phyloP scores from a whole-genome alignment of 192 early-diverging fungal species.

The Paraglomus brasilianum region DNA sequence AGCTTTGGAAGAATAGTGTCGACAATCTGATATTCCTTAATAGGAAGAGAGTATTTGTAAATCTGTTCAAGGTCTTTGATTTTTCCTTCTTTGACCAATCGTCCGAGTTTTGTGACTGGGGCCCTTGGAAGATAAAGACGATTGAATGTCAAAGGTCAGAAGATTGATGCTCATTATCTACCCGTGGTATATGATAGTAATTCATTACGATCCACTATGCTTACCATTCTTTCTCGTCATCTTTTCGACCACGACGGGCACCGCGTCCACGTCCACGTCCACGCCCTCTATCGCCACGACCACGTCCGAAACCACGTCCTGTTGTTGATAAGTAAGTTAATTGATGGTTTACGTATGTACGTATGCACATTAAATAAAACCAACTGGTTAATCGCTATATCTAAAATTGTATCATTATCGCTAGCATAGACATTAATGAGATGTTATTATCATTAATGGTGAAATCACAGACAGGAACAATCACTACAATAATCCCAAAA shows the following conservation, averaged over 20 bases:
- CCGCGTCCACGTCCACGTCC: constrained; percentile 65
- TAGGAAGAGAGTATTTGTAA: constrained; percentile 96
- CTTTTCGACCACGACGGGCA: constrained; percentile 74
- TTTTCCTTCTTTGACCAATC: constrained; percentile 97
- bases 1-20: constrained; percentile 93
- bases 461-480: neutral
- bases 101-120: constrained; percentile 98
- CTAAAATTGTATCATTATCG: constrained; percentile 37
- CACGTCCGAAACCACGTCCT: constrained; percentile 82
- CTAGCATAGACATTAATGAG: neutral
- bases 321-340: constrained; percentile 11
- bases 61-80: constrained; percentile 97
- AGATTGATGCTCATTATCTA: neutral
- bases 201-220: constrained; percentile 38
- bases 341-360: neutral
- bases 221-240: constrained; percentile 78
- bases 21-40: constrained; percentile 99
- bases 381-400: constrained; percentile 18
- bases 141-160: constrained; percentile 17
- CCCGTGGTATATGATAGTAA: neutral
- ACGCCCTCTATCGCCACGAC: constrained; percentile 72
- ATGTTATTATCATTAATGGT: neutral
- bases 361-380: neutral
- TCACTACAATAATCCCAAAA: constrained; percentile 15
- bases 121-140: constrained; percentile 44